These are phyloP conservation scores for Aspergillus egyptiacus DNA, from an alignment of 495 filamentous ascomycete species.

Conservation along the genomic window DNA sequence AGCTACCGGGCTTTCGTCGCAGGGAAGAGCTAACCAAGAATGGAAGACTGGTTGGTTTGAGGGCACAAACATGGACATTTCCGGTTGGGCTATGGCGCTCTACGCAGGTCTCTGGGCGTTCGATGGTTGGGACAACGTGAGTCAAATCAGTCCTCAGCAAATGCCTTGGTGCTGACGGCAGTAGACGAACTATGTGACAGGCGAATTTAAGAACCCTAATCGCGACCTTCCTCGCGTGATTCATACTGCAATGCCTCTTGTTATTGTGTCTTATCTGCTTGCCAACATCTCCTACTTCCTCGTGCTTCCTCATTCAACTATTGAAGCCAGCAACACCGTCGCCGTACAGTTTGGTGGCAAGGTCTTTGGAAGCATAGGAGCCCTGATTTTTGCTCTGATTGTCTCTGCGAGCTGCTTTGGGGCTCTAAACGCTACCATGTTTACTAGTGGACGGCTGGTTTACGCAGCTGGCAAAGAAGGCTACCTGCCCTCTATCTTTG, in stretches of 20 bases:
- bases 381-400: conserved; percentile 79
- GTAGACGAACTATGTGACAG: conserved; percentile 93
- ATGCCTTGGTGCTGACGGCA: conserved; percentile 8
- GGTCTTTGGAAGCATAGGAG: conserved; percentile 79
- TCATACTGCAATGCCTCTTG: conserved; percentile 92
- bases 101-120: conserved; percentile 98
- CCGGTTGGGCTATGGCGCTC: conserved; percentile 82
- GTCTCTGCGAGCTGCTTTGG: conserved; percentile 87
- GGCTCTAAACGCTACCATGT: conserved; percentile 88
- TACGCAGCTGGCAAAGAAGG: conserved; percentile 95
- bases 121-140: conserved; percentile 97
- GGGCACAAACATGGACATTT: conserved; percentile 70
- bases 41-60: conserved; percentile 95
- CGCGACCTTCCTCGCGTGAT: conserved; percentile 92
- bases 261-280: conserved; percentile 83
- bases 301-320: conserved; percentile 73
- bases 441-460: conserved; percentile 85
- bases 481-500: conserved; percentile 79
- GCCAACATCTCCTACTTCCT: conserved; percentile 93
- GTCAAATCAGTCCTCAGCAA: conserved; percentile 20
- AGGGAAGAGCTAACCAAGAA: conserved; percentile 68
- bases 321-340: conserved; percentile 83
- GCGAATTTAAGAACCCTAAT: conserved; percentile 86
- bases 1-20: conserved; percentile 70
- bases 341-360: conserved; percentile 89